Conservation (phyloP, 2,329 filamentous ascomycete genomes). For the Xylariaceae sp. region DNA sequence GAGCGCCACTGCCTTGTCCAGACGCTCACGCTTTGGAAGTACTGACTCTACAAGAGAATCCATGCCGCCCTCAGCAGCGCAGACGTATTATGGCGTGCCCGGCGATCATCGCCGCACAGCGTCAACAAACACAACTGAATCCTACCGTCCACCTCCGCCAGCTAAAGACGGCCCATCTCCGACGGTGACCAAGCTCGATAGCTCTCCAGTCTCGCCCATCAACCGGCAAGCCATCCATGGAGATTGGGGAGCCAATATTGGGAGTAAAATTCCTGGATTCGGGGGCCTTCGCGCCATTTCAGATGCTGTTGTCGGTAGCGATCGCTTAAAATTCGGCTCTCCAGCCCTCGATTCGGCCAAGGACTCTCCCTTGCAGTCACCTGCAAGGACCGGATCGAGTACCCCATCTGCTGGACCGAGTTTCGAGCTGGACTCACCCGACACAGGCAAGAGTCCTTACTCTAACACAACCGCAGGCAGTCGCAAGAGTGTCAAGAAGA, state of each 20-base stretch:
- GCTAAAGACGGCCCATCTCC: slow-evolving; percentile 52
- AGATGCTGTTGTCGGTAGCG: slow-evolving; percentile 59
- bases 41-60: slow-evolving; percentile 68
- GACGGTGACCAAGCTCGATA: slow-evolving; percentile 53
- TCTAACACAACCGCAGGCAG: slow-evolving; percentile 43
- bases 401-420: slow-evolving; percentile 63
- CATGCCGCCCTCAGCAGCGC: slow-evolving; percentile 55
- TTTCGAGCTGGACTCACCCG: slow-evolving; percentile 74
- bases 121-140: slow-evolving; percentile 55
- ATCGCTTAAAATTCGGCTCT: slow-evolving; percentile 48
- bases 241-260: slow-evolving; percentile 56
- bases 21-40: slow-evolving; percentile 76
- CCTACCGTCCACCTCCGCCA: slow-evolving; percentile 44
- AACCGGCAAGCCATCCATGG: slow-evolving; percentile 42
- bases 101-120: slow-evolving; percentile 55
- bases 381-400: slow-evolving; percentile 72
- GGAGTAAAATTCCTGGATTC: slow-evolving; percentile 48
- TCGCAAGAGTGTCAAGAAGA: slow-evolving; percentile 52
- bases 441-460: slow-evolving; percentile 54
- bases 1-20: slow-evolving; percentile 60
- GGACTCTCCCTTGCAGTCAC: slow-evolving; percentile 56
- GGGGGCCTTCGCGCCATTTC: slow-evolving; percentile 78
- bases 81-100: slow-evolving; percentile 63
- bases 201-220: slow-evolving; percentile 41
- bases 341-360: slow-evolving; percentile 42